Percentiles rank a stretch among this genome's conserved stretches.
Conservation (phyloP, 805 yeast species). For the Saccharomycopsis sp. region DNA sequence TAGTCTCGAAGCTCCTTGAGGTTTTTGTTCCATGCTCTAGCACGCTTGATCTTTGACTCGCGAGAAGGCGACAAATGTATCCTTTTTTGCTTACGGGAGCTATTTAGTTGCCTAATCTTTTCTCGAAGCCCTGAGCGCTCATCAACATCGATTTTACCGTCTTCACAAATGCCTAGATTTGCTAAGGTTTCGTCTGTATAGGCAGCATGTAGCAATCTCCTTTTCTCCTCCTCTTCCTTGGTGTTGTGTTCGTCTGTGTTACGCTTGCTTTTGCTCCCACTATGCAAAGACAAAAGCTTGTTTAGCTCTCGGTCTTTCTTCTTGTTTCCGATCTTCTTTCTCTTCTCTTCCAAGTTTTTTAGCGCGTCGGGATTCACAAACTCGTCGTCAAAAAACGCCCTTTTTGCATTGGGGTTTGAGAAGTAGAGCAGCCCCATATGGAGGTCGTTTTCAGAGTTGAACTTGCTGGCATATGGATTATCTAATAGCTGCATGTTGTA, state of each 20-base stretch:
- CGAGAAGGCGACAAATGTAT: constrained; percentile 30
- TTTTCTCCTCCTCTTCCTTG: constrained; percentile 25
- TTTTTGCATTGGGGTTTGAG: constrained; percentile 35
- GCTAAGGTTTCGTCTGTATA: constrained; percentile 34
- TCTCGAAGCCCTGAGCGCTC: not conserved
- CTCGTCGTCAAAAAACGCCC: constrained; percentile 45
- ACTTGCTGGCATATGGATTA: constrained; percentile 26
- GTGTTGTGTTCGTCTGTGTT: constrained; percentile 22
- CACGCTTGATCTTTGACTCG: constrained; percentile 27
- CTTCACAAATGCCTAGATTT: constrained; percentile 31
- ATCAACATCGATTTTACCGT: not conserved
- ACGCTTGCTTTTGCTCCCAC: constrained; percentile 20
- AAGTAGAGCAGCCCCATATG: constrained; percentile 30
- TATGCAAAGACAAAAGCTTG: constrained; percentile 26
- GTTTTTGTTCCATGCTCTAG: constrained; percentile 22
- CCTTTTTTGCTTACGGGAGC: constrained; percentile 29
- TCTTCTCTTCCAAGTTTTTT: constrained; percentile 33
- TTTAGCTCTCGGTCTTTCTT: constrained; percentile 30
- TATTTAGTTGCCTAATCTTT: constrained; percentile 24
- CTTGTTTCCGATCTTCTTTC: constrained; percentile 32
- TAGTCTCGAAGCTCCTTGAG: constrained; percentile 26
- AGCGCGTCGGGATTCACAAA: constrained; percentile 43
- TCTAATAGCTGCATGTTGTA: constrained; percentile 16
- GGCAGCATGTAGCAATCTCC: constrained; percentile 31
- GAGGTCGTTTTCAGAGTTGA: constrained; percentile 24